Evolutionary conservation across 2,329 filamentous ascomycete genomes (phyloP), one percentile per base, ranked within the genome.

Genomic region (Pleoardoris graminearum): DNA sequence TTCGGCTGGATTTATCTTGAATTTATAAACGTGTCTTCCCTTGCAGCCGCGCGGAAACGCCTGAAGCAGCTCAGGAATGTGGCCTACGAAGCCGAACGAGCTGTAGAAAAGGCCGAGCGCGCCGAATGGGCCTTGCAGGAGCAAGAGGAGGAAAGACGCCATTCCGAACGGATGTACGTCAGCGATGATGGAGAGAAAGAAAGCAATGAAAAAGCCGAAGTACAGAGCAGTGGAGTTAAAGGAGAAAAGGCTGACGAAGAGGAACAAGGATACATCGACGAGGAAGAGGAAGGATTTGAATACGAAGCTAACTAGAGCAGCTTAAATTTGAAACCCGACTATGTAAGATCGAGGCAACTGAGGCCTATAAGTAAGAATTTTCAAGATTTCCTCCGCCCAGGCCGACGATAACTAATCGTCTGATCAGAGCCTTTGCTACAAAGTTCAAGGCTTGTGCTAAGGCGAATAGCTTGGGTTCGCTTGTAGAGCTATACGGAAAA

Each of bases 371-470:
- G 39, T 42, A 30, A 16, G n/a, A 3, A 10, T 4, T 27, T 14
- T 29, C 14, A 5, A 7, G 23, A 42, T 42, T 10, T 29, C 4
- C 3, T 11, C 6, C 10, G 4, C 16, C 6, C 4, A 12, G 19
- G 2, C 23, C 23, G 12, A 8, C 17, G 5, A 22, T 12, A 16
- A 16, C 38, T 42, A 27, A 42, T 16, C 12, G 3, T 29, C 10
- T 3, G 22, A 7, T 7, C 12, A 49, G 48, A n/a, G 30, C 38
- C 17, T 50, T 50, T 16, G 17, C 44, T 12, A 8, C 29, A 37
- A 30, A 43, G 7, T 50, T 50, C 21, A 38, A 50, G 23, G 12
- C 30, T 7, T 43, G 19, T 29, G 38, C 35, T 12, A 50, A 50
- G 44, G 29, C 29, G n/a, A 29, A 50, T 22, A 44, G 27, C 32